These are phyloP conservation scores for Allium cepa DNA, from an alignment of 106 monocot species.

Conservation along the genomic window DNA sequence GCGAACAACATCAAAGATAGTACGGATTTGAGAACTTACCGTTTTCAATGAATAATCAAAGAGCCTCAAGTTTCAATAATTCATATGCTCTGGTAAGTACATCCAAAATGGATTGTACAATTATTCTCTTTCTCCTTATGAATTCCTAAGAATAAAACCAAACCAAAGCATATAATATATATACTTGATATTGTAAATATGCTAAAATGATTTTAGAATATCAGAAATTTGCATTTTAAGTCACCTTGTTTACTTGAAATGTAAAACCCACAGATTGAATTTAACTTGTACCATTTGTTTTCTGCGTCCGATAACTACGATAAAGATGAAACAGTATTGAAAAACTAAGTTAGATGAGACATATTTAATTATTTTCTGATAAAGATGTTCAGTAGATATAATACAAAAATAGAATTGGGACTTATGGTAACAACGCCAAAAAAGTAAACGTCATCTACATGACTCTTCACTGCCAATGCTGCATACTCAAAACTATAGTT, in stretches of 20 bases:
- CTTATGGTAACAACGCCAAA: slow-evolving; percentile 56
- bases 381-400: background rate
- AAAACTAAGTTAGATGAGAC: background rate
- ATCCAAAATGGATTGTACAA: slow-evolving; percentile 20
- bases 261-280: slow-evolving; percentile 39
- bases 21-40: slow-evolving; percentile 19
- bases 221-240: background rate
- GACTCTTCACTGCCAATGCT: slow-evolving; percentile 57
- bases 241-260: slow-evolving; percentile 62
- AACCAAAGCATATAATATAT: background rate
- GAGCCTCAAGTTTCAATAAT: slow-evolving; percentile 5
- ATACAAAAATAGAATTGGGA: slow-evolving; percentile 68
- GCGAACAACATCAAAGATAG: too few relatives aligned
- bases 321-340: slow-evolving; percentile 1
- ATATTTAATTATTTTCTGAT: background rate
- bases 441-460: slow-evolving; percentile 62
- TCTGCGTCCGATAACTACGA: slow-evolving; percentile 29
- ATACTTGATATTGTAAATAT: background rate
- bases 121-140: slow-evolving; percentile 41
- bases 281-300: slow-evolving; percentile 12
- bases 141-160: slow-evolving; percentile 32
- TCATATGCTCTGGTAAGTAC: slow-evolving; percentile 32
- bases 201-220: background rate
- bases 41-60: slow-evolving; percentile 31
- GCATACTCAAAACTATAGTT: slow-evolving; percentile 82